Base-by-base conservation (phyloP, 176 grass and related monocot genomes). In the Dactylis glomerata region DNA sequence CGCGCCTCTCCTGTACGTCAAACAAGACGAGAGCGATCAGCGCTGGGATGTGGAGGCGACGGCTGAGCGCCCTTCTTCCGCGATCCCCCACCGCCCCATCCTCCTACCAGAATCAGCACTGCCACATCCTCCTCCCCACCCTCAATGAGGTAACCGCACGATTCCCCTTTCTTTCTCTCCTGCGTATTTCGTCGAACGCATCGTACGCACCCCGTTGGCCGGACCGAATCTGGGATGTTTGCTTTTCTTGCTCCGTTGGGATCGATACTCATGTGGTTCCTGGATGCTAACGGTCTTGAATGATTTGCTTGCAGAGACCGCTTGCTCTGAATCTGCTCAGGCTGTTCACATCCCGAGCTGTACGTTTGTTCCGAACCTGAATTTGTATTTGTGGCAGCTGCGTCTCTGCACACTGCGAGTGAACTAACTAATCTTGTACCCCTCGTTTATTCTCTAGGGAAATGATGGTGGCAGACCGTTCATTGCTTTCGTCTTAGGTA, bases 401-500 rank as follows among this genome's bases (percentile, higher is more conserved):
- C 44, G 8, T 10, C 47, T 70, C 45, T 64, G 27, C 56, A 62
- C 11, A 30, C 11, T 38, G 23, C n/a, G 11, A 32, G 40, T 40
- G 38, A 68, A 11, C 72, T 49, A 59, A 61, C 31, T 9, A 5
- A 28, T 46, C 36, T 1, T 64, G 3, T 13, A 9, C 41, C 20
- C 63, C 74, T 17, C 68, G 13, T 83, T 71, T 9, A 67, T 83
- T 65, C 15, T 87, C 11, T 40, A 97, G 95, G 91, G 57, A 50
- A 71, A 30, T 76, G 85, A 81, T 15, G 67, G 40, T 17, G 62
- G 2, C 20, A 52, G 57, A 24, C 91, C 89, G 33, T 98, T 95
- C 80, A 92, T 98, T n/a, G 85, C 96, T 88, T 98, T 95, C 32
- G 87, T 98, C 74, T 76, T 98, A 61, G 95, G 95, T 98, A 81